Conservation (phyloP, 108 stramenopile genomes). For the Cyclotella atomus region DNA sequence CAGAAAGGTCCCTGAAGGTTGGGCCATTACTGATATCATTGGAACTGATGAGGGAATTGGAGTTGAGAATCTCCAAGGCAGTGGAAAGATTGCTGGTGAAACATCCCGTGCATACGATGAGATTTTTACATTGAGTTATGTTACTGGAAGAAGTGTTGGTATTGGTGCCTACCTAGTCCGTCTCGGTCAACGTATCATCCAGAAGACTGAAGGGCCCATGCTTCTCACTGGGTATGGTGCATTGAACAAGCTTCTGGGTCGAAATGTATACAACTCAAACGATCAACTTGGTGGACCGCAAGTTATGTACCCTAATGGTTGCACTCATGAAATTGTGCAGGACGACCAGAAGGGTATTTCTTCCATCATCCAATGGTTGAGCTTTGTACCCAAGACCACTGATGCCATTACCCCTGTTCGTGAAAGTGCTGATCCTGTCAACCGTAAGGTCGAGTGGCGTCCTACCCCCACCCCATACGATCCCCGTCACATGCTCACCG, state of each 20-base stretch:
- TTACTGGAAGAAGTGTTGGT: conserved; percentile 95
- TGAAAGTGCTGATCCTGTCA: conserved; percentile 84
- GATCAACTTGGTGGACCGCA: conserved; percentile 99
- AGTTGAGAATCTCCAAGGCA: conserved; percentile 97
- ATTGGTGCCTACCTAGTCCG: conserved; percentile 95
- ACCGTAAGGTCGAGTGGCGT: conserved; percentile 85
- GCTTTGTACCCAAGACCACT: conserved; percentile 93
- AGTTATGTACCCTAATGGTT: conserved; percentile 98
- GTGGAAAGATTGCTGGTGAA: conserved; percentile 98
- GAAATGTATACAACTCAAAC: conserved; percentile 96
- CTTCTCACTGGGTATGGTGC: conserved; percentile 95
- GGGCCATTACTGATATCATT: conserved; percentile 93
- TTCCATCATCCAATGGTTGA: conserved; percentile 92
- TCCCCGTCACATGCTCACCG: conserved; percentile 91
- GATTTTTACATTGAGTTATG: conserved; percentile 96
- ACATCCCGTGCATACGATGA: conserved; percentile 96
- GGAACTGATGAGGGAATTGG: conserved; percentile 95
- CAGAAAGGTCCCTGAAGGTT: conserved; percentile 83
- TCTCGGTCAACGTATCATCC: conserved; percentile 93
- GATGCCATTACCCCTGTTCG: conserved; percentile 74
- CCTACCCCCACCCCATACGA: conserved; percentile 97
- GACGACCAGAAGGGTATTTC: conserved; percentile 94
- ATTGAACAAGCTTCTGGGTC: conserved; percentile 97
- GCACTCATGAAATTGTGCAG: conserved; percentile 90
- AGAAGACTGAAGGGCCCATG: conserved; percentile 93